These are phyloP conservation scores for Triticum timopheevii DNA, from an alignment of 176 grass and related monocot species.

Conservation along the genomic window DNA sequence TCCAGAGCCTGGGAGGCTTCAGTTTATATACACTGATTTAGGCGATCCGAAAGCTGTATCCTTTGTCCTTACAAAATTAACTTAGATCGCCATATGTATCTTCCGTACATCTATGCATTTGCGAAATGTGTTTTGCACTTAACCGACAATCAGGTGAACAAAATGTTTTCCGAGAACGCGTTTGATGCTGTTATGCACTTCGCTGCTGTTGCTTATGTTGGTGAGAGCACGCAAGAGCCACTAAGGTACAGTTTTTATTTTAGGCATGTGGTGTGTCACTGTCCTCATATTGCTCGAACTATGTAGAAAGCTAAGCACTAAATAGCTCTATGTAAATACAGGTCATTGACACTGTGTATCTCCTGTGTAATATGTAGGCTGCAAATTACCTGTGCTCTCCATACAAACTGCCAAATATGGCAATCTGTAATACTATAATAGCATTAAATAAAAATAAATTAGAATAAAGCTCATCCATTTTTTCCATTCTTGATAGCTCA, in stretches of 20 bases:
- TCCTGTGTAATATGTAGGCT: not conserved
- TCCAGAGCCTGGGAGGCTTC: slow-evolving; percentile 88
- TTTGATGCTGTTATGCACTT: slow-evolving; percentile 99
- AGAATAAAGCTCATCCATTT: not conserved
- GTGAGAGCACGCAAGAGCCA: slow-evolving; percentile 95
- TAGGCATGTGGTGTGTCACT: not conserved
- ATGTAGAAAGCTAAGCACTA: not conserved
- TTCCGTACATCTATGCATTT: not conserved
- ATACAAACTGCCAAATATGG: not conserved
- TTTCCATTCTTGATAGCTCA: not conserved
- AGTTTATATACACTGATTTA: slow-evolving; percentile 97
- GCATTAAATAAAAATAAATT: not conserved
- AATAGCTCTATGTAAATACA: not conserved
- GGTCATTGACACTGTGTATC: not conserved
- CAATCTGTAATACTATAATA: not conserved
- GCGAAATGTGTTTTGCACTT: slow-evolving; percentile 38
- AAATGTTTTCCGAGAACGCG: slow-evolving; percentile 89
- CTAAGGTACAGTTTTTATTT: slow-evolving; percentile 58
- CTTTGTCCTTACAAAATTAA: slow-evolving; percentile 40
- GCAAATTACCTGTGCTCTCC: not conserved
- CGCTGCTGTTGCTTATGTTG: slow-evolving; percentile 98
- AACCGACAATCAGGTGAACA: slow-evolving; percentile 75
- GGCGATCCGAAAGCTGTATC: slow-evolving; percentile 89
- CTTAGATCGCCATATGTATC: not conserved
- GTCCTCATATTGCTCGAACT: slow-evolving; percentile 13